Base-by-base conservation (phyloP, 345 rosid genomes). In the Clausena lansium region DNA sequence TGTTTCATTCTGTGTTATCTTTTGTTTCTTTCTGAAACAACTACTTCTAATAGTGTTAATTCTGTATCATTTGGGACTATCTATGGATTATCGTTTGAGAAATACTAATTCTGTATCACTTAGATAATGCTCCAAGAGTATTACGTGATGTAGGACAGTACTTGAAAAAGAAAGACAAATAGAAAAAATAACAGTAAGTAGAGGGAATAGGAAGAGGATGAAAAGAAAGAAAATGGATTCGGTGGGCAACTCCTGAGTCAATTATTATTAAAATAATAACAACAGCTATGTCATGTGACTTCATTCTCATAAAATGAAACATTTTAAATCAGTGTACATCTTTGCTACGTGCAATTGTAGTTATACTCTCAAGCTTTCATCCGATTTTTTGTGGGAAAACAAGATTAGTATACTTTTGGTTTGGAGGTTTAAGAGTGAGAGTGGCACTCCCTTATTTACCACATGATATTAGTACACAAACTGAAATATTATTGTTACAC, bases 1-100 rank as follows among this genome's bases (percentile, higher is more conserved):
- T 81, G 82, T 41, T 58, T 54, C 27, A 72, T 35, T 67, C 32
- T 60, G 41, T 76, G 6, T 63, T 38, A 5, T 50, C 75, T 57
- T 55, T 25, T 66, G 32, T 72, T 25, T 38, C 59, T 39, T 71
- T 65, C 39, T 81, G 14, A 20, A 55, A 19, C 38, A 0, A 11
- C 6, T 22, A 22, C 70, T 36, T 27, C 32, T 61, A 61, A 27
- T 8, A 61, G 32, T 5, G n/a, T 7, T 15, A 30, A 63, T 30
- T 62, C 7, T 61, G 32, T 10, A 27, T 24, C 65, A 15, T 30
- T 63, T 63, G 20, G 39, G 22, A 50, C 19, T 17, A 7, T 50
- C 20, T 50, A 17, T 50, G 55, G 2, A 4, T 15, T 50, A 50
- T 50, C 6, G 8, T 14, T 50, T 50, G 55, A 50, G 55, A 50